Conservation (phyloP, 805 yeast genomes). For the Cyberlindnera mycetangii region DNA sequence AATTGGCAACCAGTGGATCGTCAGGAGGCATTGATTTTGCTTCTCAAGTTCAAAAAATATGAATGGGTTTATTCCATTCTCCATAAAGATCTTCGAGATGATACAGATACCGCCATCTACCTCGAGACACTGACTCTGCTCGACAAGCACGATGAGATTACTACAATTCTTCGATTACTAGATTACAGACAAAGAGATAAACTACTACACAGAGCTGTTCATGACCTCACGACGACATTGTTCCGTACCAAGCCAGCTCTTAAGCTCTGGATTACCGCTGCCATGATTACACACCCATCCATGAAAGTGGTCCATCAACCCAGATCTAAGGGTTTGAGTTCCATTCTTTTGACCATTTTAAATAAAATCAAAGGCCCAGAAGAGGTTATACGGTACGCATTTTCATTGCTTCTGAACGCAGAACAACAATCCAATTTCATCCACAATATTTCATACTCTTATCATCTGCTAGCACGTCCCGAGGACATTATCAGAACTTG, state of each 20-base stretch:
- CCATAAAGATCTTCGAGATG: neutral
- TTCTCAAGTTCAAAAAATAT: slow-evolving; percentile 13
- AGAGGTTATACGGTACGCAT: slow-evolving; percentile 1
- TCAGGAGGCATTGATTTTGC: slow-evolving; percentile 3
- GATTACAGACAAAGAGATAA: neutral
- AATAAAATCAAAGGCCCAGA: neutral
- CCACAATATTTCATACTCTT: slow-evolving; percentile 11
- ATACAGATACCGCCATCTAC: neutral
- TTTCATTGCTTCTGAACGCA: neutral
- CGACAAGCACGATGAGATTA: neutral
- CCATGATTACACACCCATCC: neutral
- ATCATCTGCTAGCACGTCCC: slow-evolving; percentile 8
- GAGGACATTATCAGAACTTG: slow-evolving; percentile 6
- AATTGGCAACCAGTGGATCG: slow-evolving; percentile 1
- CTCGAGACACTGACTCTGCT: neutral
- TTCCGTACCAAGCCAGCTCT: slow-evolving; percentile 7
- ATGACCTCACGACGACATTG: slow-evolving; percentile 1
- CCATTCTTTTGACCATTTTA: slow-evolving; percentile 4
- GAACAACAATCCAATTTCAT: slow-evolving; percentile 1
- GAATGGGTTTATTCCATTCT: slow-evolving; percentile 13
- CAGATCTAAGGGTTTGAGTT: slow-evolving; percentile 5
- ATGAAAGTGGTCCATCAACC: slow-evolving; percentile 13
- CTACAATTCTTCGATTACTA: neutral
- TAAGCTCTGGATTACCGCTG: slow-evolving; percentile 9
- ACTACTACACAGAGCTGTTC: neutral